Conservation (phyloP, 2,329 filamentous ascomycete genomes). For the Paracoccidioides brasiliensis region DNA sequence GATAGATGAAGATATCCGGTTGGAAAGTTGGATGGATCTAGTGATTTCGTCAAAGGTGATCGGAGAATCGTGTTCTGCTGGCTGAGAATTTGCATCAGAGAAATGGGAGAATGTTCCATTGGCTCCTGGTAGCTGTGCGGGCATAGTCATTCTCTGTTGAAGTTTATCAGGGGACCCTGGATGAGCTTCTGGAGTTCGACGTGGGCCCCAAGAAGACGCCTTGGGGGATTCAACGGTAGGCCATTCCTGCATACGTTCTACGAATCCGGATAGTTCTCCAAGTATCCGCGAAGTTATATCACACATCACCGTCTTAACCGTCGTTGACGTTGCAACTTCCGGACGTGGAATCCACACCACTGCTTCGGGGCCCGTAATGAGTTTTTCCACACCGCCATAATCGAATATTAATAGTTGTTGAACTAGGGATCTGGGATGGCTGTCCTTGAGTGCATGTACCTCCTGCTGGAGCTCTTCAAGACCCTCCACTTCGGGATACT, state of each 20-base stretch:
- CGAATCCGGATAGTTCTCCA: conserved; percentile 61
- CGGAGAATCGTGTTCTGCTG: conserved; percentile 30
- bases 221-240: conserved; percentile 67
- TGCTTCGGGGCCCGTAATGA: conserved; percentile 47
- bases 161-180: conserved; percentile 39
- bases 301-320: conserved; percentile 69
- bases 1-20: conserved; percentile 26
- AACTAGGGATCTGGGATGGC: conserved; percentile 61
- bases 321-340: conserved; percentile 58
- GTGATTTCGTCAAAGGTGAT: conserved; percentile 44
- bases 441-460: conserved; percentile 56
- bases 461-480: conserved; percentile 42
- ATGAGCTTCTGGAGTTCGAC: conserved; percentile 39
- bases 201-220: conserved; percentile 30
- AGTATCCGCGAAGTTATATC: conserved; percentile 62
- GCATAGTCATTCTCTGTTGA: conserved; percentile 69
- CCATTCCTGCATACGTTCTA: conserved; percentile 58
- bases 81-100: conserved; percentile 24
- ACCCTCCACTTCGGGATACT: conserved; percentile 25
- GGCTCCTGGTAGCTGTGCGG: conserved; percentile 40
- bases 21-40: conserved; percentile 29
- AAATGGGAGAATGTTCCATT: conserved; percentile 24
- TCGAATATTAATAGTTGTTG: conserved; percentile 75
- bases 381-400: conserved; percentile 43
- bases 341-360: conserved; percentile 57